Percentiles rank a stretch among this genome's conserved stretches.
Evolutionary conservation across 495 filamentous ascomycete species (phyloP).

Genomic region (Podospora didyma): DNA sequence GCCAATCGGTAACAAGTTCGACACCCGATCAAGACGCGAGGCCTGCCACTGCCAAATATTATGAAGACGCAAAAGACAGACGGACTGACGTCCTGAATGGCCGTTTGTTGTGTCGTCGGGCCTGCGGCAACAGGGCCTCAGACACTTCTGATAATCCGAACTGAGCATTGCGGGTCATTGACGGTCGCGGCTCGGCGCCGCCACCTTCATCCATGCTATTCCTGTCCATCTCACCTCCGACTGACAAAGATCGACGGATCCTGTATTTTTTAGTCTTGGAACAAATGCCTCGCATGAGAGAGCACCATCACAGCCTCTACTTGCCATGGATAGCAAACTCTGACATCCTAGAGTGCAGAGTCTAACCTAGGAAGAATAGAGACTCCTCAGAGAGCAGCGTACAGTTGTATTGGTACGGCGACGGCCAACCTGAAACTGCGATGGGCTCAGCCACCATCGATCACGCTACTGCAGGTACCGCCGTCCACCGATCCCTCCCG

Average conservation of each 20-base stretch:
- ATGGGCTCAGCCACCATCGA: conserved; percentile 16
- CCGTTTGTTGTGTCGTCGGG: too few species aligned
- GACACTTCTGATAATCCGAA: too few species aligned
- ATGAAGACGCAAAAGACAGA: not conserved
- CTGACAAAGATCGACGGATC: not conserved
- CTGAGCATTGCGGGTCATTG: too few species aligned
- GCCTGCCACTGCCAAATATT: not conserved
- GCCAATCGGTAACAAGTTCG: conserved; percentile 24
- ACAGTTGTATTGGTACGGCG: too few species aligned
- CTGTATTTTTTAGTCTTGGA: not conserved
- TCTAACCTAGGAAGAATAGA: too few species aligned
- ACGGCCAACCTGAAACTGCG: conserved; percentile 1
- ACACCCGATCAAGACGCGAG: conserved; percentile 1
- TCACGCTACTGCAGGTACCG: conserved; percentile 24
- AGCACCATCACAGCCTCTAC: not conserved
- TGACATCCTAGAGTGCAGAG: too few species aligned
- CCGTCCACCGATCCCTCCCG: too few species aligned
- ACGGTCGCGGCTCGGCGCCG: too few species aligned
- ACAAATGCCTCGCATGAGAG: not conserved
- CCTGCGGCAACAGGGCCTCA: too few species aligned
- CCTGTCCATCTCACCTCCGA: too few species aligned
- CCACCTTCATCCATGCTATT: not conserved
- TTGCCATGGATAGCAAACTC: not conserved
- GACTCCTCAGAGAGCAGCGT: not conserved
- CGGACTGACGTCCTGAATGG: too few species aligned